Evolutionary conservation across 495 filamentous ascomycete genomes (phyloP).

Genomic region (Alectoria sarmentosa): DNA sequence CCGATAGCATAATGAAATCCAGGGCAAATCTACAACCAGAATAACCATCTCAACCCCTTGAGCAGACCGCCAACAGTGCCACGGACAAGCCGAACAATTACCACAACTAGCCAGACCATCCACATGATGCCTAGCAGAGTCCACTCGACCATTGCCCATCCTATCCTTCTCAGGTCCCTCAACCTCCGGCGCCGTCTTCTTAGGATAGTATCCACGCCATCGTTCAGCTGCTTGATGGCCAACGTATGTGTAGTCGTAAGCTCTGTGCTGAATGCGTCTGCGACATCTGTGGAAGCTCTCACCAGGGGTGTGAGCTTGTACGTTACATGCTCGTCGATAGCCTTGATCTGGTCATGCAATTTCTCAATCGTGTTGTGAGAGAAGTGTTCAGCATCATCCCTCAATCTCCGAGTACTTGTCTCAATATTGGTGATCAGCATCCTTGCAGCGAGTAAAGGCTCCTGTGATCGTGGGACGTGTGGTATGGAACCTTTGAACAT

Average conservation of each 20-base stretch:
- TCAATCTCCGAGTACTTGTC: conserved; percentile 44
- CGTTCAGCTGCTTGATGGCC: conserved; percentile 66
- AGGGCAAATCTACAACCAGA: conserved; percentile 51
- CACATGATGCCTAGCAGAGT: conserved; percentile 71
- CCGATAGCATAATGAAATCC: conserved; percentile 8
- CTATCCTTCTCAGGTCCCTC: conserved; percentile 60
- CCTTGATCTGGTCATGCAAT: conserved; percentile 41
- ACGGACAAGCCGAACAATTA: conserved; percentile 55
- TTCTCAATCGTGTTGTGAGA: conserved; percentile 37
- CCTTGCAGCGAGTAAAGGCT: conserved; percentile 64
- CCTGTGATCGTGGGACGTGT: conserved; percentile 49
- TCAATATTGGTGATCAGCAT: conserved; percentile 53
- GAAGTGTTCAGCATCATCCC: conserved; percentile 48
- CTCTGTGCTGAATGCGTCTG: conserved; percentile 65
- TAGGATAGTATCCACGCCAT: conserved; percentile 69
- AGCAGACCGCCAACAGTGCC: conserved; percentile 52
- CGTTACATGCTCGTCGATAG: conserved; percentile 45
- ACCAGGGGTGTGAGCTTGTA: conserved; percentile 56
- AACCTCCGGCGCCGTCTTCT: conserved; percentile 59
- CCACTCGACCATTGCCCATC: conserved; percentile 74
- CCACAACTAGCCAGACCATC: conserved; percentile 77
- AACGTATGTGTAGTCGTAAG: conserved; percentile 67
- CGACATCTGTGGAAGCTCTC: conserved; percentile 61
- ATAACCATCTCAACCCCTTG: conserved; percentile 60
- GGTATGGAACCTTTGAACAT: conserved; percentile 33